Percentiles rank a stretch among this genome's conserved stretches.
phyloP scores from a whole-genome alignment of 805 yeast species.

The Helenozyma rhizophorensis region DNA sequence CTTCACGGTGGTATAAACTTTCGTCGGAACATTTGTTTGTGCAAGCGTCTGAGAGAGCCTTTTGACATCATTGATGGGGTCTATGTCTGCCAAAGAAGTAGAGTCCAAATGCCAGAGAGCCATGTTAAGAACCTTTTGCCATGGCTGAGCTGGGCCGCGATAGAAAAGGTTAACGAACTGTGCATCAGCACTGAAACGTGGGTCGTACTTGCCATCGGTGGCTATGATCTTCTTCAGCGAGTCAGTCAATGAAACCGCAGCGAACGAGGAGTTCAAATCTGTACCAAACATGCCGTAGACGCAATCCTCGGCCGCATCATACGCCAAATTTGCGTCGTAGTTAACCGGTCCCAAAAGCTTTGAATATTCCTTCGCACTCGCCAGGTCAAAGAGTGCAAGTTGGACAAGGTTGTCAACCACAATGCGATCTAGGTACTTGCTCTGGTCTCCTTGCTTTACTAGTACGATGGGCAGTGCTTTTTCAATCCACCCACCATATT shows the following conservation, averaged over 20 bases:
- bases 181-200: conserved; percentile 18
- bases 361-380: conserved; percentile 11
- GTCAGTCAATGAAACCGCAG: conserved; percentile 3
- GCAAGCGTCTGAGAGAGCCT: conserved; percentile 16
- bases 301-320: conserved; percentile 12
- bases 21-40: conserved; percentile 48
- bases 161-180: conserved; percentile 19
- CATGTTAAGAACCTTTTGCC: conserved; percentile 21
- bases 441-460: conserved; percentile 5
- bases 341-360: conserved; percentile 15
- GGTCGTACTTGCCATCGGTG: conserved; percentile 12
- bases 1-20: conserved; percentile 28
- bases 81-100: conserved; percentile 7
- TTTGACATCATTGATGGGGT: conserved; percentile 17
- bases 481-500: conserved; percentile 22
- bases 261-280: conserved; percentile 9
- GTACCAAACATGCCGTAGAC: conserved; percentile 16
- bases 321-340: conserved; percentile 14
- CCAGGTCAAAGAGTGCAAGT: conserved; percentile 18
- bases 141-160: conserved; percentile 21
- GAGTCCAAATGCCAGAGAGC: conserved; percentile 11
- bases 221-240: conserved; percentile 2
- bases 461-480: conserved; percentile 13
- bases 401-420: conserved; percentile 15
- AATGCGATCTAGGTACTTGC: conserved; percentile 19